A percentile compares a stretch with the other conserved stretches of the same genome.
These are phyloP conservation scores for Pneumocystis sp. DNA, from an alignment of 1,139 yeast species.

Conservation along the genomic window DNA sequence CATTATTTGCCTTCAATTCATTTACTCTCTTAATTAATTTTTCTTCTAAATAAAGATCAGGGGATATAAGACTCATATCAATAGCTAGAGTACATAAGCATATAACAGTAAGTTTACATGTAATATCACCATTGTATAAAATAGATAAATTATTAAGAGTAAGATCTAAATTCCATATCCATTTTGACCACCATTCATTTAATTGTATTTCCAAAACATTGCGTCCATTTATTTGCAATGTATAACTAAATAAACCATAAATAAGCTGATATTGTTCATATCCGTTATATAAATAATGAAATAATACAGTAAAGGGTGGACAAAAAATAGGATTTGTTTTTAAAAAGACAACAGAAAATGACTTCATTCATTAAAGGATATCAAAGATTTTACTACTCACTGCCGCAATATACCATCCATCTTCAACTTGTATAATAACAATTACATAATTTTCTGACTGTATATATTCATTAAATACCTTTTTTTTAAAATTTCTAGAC, in stretches of 20 bases:
- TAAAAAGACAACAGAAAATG: not conserved
- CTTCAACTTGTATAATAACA: not conserved
- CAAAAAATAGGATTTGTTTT: not conserved
- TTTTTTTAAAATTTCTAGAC: not conserved
- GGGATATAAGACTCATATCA: not conserved
- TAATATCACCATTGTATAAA: not conserved
- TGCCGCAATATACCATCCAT: not conserved
- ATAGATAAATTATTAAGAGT: not conserved
- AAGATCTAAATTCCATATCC: not conserved
- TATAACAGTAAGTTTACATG: not conserved
- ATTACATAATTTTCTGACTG: not conserved
- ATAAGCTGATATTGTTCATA: not conserved
- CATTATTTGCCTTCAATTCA: not conserved
- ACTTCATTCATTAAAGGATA: not conserved
- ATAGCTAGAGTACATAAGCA: not conserved
- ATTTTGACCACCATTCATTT: not conserved
- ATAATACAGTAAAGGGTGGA: not conserved
- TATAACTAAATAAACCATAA: not conserved
- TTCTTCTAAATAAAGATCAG: not conserved
- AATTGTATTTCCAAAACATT: not conserved
- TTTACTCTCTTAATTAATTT: not conserved
- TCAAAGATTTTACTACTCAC: not conserved
- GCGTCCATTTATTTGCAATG: not conserved
- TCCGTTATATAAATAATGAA: not conserved
- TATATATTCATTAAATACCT: not conserved